These are phyloP conservation scores for Cucurbita ficifolia DNA, from an alignment of 306 rosid genomes.

Conservation along the genomic window DNA sequence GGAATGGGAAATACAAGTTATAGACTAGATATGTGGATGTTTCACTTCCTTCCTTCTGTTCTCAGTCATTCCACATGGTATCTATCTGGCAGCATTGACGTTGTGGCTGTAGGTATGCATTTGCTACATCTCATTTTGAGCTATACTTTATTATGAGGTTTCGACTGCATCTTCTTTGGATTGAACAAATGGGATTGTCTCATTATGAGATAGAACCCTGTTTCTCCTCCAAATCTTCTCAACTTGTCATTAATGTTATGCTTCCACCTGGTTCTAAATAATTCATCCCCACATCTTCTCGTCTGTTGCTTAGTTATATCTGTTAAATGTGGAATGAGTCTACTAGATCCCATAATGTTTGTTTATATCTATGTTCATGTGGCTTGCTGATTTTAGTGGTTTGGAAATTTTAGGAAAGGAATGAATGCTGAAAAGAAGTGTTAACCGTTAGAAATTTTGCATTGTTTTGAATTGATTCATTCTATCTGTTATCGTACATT, in stretches of 20 bases:
- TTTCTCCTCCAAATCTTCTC: neutral
- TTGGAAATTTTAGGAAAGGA: neutral
- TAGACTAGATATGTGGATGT: neutral
- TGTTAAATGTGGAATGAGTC: neutral
- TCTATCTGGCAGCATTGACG: neutral
- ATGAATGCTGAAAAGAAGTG: neutral
- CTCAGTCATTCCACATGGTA: neutral
- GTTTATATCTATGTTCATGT: neutral
- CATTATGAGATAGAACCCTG: constrained; percentile 4
- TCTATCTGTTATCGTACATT: neutral
- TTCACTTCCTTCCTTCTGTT: neutral
- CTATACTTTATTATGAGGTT: neutral
- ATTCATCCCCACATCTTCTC: neutral
- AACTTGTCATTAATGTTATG: neutral
- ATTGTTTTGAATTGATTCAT: neutral
- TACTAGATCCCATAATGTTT: neutral
- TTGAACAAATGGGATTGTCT: neutral
- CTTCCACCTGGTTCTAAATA: neutral
- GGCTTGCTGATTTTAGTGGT: neutral
- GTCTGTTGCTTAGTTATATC: neutral
- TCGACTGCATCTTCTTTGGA: neutral
- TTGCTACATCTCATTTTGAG: neutral
- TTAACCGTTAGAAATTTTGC: neutral
- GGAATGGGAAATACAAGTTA: neutral
- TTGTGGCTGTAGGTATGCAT: neutral